Conservation (phyloP, 2,329 filamentous ascomycete species). For the Colletotrichum sansevieriae region DNA sequence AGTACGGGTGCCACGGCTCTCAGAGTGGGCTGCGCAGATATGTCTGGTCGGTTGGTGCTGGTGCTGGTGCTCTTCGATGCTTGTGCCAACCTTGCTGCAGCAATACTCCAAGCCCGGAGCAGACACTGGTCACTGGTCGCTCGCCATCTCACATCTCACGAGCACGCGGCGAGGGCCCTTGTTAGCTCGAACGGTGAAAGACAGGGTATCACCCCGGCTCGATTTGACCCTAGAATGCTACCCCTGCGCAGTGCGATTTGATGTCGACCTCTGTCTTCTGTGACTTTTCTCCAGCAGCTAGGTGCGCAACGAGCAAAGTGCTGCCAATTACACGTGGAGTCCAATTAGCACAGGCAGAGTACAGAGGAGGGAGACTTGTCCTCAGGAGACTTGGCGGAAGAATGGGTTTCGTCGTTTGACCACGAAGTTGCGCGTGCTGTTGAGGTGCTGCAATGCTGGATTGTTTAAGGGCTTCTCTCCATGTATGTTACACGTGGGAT, state of each 20-base stretch:
- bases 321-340: neutral
- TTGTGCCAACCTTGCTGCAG: slow-evolving; percentile 25
- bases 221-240: slow-evolving; percentile 24
- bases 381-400: no score
- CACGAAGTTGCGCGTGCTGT: neutral
- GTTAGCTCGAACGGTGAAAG: slow-evolving; percentile 33
- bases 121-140: neutral
- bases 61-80: slow-evolving; percentile 17
- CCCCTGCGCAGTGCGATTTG: slow-evolving; percentile 11
- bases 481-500: slow-evolving; percentile 26
- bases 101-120: slow-evolving; percentile 2
- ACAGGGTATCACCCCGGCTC: slow-evolving; percentile 29
- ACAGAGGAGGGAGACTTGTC: no score
- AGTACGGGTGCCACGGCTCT: slow-evolving; percentile 18
- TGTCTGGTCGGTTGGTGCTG: slow-evolving; percentile 13
- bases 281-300: neutral
- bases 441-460: slow-evolving; percentile 1
- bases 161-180: slow-evolving; percentile 18
- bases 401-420: neutral
- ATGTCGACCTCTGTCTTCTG: neutral
- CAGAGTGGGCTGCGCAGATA: neutral
- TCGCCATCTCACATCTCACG: slow-evolving; percentile 1
- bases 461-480: slow-evolving; percentile 1
- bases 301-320: neutral
- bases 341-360: no score